These are phyloP conservation scores for Cyberlindnera suaveolens DNA, from an alignment of 805 yeast species.

Conservation along the genomic window DNA sequence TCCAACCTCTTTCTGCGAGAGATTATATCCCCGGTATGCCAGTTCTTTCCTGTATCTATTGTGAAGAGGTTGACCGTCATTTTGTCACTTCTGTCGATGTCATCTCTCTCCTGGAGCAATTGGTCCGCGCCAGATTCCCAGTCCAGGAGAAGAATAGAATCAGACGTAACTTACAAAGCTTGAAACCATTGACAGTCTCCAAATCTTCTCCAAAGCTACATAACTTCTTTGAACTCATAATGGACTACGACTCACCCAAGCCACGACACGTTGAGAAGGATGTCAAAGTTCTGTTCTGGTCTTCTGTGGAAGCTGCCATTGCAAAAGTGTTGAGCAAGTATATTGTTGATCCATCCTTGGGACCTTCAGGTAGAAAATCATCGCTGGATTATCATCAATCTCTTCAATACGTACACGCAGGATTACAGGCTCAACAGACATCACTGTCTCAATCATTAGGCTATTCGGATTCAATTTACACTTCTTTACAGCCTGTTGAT, in stretches of 20 bases:
- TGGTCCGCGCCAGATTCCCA: constrained; percentile 48
- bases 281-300: constrained; percentile 62
- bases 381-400: neutral
- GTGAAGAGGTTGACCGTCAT: constrained; percentile 42
- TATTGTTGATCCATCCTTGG: constrained; percentile 15
- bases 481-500: too few species aligned
- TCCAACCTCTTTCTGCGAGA: constrained; percentile 30
- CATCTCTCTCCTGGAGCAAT: constrained; percentile 47
- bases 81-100: constrained; percentile 64
- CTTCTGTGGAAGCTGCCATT: constrained; percentile 44
- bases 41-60: constrained; percentile 53
- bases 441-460: too few species aligned
- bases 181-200: constrained; percentile 55
- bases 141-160: constrained; percentile 69
- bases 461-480: too few species aligned
- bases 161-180: constrained; percentile 57
- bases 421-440: too few species aligned
- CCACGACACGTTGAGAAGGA: constrained; percentile 70
- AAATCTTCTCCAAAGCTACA: constrained; percentile 35
- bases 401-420: too few species aligned
- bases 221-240: constrained; percentile 40
- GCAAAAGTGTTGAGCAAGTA: constrained; percentile 55
- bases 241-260: constrained; percentile 56
- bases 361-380: neutral
- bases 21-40: constrained; percentile 35